Base-by-base conservation (phyloP, 257 asterid species). In the Nicotiana attenuata region DNA sequence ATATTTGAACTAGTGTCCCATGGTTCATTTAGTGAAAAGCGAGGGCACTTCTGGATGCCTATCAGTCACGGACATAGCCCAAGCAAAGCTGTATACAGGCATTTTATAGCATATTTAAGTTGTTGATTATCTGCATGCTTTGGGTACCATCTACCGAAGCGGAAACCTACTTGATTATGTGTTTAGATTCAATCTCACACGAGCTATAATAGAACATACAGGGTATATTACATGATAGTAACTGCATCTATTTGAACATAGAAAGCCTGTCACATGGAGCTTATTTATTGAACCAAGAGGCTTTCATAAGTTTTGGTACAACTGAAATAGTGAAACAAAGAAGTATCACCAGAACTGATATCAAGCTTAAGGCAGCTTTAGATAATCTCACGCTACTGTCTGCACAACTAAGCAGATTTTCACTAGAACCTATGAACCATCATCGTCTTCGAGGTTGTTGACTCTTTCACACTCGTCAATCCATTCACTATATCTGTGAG, bases 381-480 rank as follows among this genome's bases (percentile, higher is more conserved):
- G 28, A 26, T 26, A 1, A 26, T n/a, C 28, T 26, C 28, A 11
- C 71, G 81, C 33, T 13, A 31, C 67, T 33, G 69, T 17, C 81
- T 10, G 9, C 71, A 78, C 71, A 56, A 63, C 57, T 59, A 33
- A 45, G 2, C 57, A 59, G 57, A 78, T 10, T n/a, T 1, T 14
- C 78, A 45, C 8, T 31, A 33, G 71, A n/a, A 1, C 31, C 71
- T 78, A 59, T 41, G 81, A 38, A 59, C 33, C 93, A 19, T 86
- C 98, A 13, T 93, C 99, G 1, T 88, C 99, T 78, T 88, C 98
- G 19, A 33, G 82, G 82, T 84, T 89, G 83, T 94, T 96, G 82
- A 92, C 97, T 0, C 96, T 94, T 76, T 96, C 99, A 13, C 99
- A 96, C 86, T 96, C 99, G 20, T 96, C 99, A 52, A 96, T 96